Evolutionary conservation across 306 rosid species (phyloP), one percentile per base, ranked within the genome.

Genomic region (Begonia loranthoides): DNA sequence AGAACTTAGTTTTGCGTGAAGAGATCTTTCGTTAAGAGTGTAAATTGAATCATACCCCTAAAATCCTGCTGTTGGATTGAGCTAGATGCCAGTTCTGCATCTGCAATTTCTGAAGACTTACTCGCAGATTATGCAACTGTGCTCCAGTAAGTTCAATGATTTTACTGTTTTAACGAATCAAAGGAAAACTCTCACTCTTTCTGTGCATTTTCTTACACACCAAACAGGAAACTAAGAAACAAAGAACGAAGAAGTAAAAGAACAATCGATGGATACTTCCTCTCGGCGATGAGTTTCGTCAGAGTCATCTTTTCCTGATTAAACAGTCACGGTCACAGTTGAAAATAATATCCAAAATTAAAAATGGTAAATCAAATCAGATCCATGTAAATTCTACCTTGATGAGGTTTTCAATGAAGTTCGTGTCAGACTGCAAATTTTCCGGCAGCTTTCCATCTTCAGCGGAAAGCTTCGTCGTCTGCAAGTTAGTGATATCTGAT

Each of bases 21-120:
- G 15, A 12, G 19, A 2, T 39, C 41, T 10, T 53, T 61, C 17
- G 55, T 49, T 47, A 41, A 44, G 36, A 28, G 28, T 13, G 52
- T 15, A 13, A 19, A 58, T 1, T 28, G 2, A 57, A 13, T 40
- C 59, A 9, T 41, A 88, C 96, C 58, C 84, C 95, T 60, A 73
- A 69, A 78, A 84, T 82, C 50, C 67, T 77, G 63, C 70, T 75
- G 64, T 89, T 89, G 3, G 89, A 77, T 73, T 85, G 95, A 65
- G 93, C 87, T 60, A 89, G 89, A 58, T 76, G 78, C 95, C 79
- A 69, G 41, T 89, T 89, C 58, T 84, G 97, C 17, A 73, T 65
- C 68, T 84, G 89, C 69, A 89, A 65, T 52, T 89, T 84, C 79
- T 79, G 86, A 58, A 81, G 47, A 57, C 66, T 74, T 49, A 50